Conservation (phyloP, 1,284 basidiomycete species). For the Ceratobasidium theobromae region DNA sequence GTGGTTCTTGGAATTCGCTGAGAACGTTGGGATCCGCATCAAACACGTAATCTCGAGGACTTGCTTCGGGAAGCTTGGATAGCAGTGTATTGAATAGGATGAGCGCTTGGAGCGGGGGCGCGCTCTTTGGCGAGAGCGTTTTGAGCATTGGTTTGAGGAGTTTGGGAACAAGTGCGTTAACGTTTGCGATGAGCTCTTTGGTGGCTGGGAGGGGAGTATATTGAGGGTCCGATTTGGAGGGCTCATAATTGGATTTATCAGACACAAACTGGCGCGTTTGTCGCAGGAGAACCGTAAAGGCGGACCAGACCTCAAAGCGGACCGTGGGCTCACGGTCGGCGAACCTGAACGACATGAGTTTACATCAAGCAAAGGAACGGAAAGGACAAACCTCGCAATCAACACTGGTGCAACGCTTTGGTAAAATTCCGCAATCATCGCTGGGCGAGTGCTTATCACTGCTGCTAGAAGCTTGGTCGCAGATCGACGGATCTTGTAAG, state of each 20-base stretch:
- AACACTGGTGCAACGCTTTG: conserved; percentile 83
- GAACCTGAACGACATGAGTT: conserved; percentile 49
- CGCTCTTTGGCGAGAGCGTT: conserved; percentile 11
- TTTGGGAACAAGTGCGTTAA: conserved; percentile 8
- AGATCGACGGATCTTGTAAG: conserved; percentile 94
- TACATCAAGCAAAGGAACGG: neutral
- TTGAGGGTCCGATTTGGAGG: too few species aligned
- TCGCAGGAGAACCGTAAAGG: conserved; percentile 77
- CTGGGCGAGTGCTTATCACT: conserved; percentile 84
- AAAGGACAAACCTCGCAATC: conserved; percentile 59
- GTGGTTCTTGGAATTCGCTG: neutral
- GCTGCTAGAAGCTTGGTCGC: conserved; percentile 88
- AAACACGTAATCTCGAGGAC: neutral
- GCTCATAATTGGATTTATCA: conserved; percentile 32
- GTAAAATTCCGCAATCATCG: conserved; percentile 78
- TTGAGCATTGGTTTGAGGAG: conserved; percentile 28
- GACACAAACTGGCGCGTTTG: conserved; percentile 55
- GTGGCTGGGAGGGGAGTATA: neutral
- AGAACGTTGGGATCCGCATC: neutral
- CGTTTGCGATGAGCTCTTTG: neutral
- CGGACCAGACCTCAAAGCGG: conserved; percentile 88
- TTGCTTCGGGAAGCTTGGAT: neutral
- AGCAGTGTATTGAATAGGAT: conserved; percentile 22
- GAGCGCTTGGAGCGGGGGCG: conserved; percentile 16
- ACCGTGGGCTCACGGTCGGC: conserved; percentile 96